Base-by-base conservation (phyloP, 1,139 yeast genomes). In the Magnusiomyces suaveolens region DNA sequence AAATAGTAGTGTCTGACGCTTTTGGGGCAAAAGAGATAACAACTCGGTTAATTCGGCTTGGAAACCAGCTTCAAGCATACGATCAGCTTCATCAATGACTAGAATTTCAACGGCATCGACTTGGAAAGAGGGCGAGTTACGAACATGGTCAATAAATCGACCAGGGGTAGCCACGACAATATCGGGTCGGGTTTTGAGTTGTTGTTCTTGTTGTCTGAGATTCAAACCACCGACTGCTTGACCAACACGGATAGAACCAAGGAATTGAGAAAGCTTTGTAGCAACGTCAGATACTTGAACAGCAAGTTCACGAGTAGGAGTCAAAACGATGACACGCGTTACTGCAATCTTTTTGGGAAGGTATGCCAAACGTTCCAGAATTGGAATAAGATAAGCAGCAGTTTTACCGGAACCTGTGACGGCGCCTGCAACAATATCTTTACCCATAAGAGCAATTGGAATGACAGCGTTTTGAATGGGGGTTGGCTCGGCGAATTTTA, bases 341-440 rank as follows among this genome's bases (percentile, higher is more conserved):
- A 95, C 80, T 1, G 96, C 84, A 10, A 85, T 74, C 64, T 86
- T 87, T 53, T 87, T 77, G 10, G 97, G 97, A 63, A 94, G 86
- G 70, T 84, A 92, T 38, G 92, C 73, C 50, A 92, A 75, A 74
- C 98, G 82, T 72, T 94, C 98, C 58, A 94, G 81, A 44, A 92
- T 87, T 20, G 98, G 99, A 56, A 92, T 86, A 84, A 92, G 83
- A 66, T 88, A 92, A 1, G 98, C 98, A 3, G 97, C 98, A 21
- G 99, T 94, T 69, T 92, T 92, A 80, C 99, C 99, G 39, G 97
- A 89, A 74, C 99, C 99, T 2, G 99, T 92, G 29, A 87, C 96
- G 41, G 98, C 98, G 74, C 97, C 97, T n/a, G 98, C 99, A 62
- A 92, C 96, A 54, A 92, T 81, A 69, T 88, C 96, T 66, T 87